Conservation (phyloP, 139 green algal genomes). For the Chlorokybus atmophyticus region DNA sequence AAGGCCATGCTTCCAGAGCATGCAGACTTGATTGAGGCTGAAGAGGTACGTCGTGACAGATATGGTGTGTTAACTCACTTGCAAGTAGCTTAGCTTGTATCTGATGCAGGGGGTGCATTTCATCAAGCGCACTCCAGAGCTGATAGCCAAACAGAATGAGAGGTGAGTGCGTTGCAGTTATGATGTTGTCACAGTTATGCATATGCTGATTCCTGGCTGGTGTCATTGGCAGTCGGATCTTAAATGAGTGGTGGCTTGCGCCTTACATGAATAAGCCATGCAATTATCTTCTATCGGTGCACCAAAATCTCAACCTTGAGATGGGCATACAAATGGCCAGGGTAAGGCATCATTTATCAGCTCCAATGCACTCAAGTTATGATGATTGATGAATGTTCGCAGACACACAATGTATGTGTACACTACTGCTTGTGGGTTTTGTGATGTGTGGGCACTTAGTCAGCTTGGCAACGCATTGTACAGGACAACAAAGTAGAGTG, state of each 20-base stretch:
- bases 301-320: constrained; percentile 70
- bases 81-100: too few relatives aligned
- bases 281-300: constrained; percentile 80
- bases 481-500: constrained; percentile 42
- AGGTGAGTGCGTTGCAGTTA: not conserved
- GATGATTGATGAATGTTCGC: not conserved
- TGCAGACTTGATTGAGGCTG: too few relatives aligned
- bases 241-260: constrained; percentile 71
- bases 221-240: constrained; percentile 50
- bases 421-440: not conserved
- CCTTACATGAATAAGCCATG: constrained; percentile 73
- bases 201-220: not conserved
- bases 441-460: not conserved
- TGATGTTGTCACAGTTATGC: not conserved
- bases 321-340: constrained; percentile 48
- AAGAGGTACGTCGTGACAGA: too few relatives aligned
- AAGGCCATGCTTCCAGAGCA: too few relatives aligned
- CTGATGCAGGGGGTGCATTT: too few relatives aligned
- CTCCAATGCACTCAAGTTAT: not conserved
- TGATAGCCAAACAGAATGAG: not conserved
- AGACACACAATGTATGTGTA: too few relatives aligned
- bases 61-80: too few relatives aligned
- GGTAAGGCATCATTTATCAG: constrained; percentile 13
- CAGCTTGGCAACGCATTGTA: not conserved
- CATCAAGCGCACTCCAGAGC: not conserved